A percentile compares a stretch with the other conserved stretches of the same genome.
Evolutionary conservation across 148 eudicot species (phyloP).

Genomic region (Chenopodium album): DNA sequence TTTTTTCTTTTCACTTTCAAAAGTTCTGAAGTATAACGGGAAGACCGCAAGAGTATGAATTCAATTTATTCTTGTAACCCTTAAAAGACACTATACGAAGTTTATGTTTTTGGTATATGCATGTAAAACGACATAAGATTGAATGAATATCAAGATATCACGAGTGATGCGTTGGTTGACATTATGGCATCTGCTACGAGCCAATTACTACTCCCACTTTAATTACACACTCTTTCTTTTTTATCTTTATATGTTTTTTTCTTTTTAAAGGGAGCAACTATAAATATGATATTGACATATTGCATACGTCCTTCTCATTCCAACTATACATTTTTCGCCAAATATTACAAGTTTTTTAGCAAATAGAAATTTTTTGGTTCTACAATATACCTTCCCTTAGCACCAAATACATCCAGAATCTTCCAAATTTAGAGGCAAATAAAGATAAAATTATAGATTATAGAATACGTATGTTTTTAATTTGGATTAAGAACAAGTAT

Average conservation of each 20-base stretch:
- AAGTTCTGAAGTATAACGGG: too few relatives aligned
- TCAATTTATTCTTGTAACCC: too few relatives aligned
- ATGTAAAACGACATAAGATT: background rate
- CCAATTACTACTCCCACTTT: background rate
- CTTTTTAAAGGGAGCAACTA: background rate
- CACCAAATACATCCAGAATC: too few relatives aligned
- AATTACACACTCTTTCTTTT: background rate
- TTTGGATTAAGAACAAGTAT: background rate
- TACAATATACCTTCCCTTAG: background rate
- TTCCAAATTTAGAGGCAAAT: background rate
- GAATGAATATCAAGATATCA: conserved; percentile 7
- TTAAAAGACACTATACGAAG: too few relatives aligned
- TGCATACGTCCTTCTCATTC: background rate
- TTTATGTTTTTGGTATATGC: too few relatives aligned
- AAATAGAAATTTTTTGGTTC: background rate
- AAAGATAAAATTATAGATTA: too few relatives aligned
- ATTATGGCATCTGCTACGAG: background rate
- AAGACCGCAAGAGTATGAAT: too few relatives aligned
- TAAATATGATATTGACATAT: background rate
- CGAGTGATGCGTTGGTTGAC: conserved; percentile 7
- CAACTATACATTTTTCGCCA: background rate
- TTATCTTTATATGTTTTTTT: too few relatives aligned
- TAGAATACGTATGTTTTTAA: background rate
- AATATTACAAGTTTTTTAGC: background rate
- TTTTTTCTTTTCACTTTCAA: too few relatives aligned